Evolutionary conservation across 805 yeast species (phyloP), one percentile per base, ranked within the genome.

Genomic region (Sugiyamaella americana): DNA sequence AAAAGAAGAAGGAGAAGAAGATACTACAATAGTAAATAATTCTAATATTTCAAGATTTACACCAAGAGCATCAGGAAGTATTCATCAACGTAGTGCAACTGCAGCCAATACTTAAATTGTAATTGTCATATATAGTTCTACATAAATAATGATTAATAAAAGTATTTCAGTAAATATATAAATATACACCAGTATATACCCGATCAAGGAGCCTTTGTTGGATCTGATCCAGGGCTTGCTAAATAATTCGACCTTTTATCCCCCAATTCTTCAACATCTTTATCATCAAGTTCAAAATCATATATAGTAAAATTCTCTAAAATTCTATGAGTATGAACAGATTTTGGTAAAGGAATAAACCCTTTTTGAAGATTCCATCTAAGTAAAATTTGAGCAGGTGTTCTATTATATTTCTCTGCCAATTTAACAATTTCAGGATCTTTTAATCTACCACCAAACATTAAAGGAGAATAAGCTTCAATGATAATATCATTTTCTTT

Each of bases 381-480:
- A 43, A 84, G 66, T 46, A 84, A 66, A n/a, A 84, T 74, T 58
- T 83, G 87, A 5, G 81, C 81, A 16, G 74, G 67, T 6, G 80
- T 58, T 26, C 74, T 71, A 2, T 70, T 70, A 36, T 73, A 73
- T 48, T 71, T 73, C 36, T 70, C 59, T 32, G 82, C 78, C 50
- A 84, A 69, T 26, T 58, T 62, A 19, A 64, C 58, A 43, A 84
- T 68, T 41, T 65, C 73, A 1, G 79, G 76, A 61, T 82, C 84
- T 37, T 71, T 61, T 5, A 48, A 44, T 39, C 80, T 61, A 56
- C 79, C 76, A 59, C 18, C 88, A 55, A 79, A 57, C 47, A 79
- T 72, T 81, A 84, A 72, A n/a, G 93, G 91, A 4, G 87, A 76
- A 62, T 73, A 84, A 0, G 89, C 87, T 60, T 83, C 84, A 3